Base-by-base conservation (phyloP, 2,329 filamentous ascomycete genomes). In the Metarhizium album region DNA sequence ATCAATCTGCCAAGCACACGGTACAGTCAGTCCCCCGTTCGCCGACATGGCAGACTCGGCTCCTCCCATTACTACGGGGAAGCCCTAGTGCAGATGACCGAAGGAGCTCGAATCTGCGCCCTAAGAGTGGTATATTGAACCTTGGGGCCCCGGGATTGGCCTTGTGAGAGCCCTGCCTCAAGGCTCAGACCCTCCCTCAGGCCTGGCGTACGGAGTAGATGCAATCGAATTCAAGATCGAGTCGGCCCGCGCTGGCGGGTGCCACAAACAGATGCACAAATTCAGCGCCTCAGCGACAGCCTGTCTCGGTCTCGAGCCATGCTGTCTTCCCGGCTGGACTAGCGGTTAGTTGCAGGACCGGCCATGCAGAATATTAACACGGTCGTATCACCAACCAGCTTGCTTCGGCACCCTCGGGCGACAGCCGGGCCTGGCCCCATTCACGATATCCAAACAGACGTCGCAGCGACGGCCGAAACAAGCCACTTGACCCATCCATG, bases 401-500 rank as follows among this genome's bases (percentile, higher is more conserved):
- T n/a, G n/a, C n/a, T 42, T 54, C 53, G 53, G 53, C 48, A 54
- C 43, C 51, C 42, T 54, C 50, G 53, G 53, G 53, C 53, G 53
- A 54, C 47, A 54, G 53, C 53, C 53, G 53, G 48, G 50, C 48
- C 20, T 8, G 29, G 33, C 23, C 35, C 45, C 47, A 18, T 18
- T 20, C 2, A n/a, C 8, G 24, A 42, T 18, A 27, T 48, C 46
- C 46, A 46, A 46, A 46, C 43, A 46, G 43, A 33, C 43, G 18
- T n/a, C 24, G 43, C 9, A 46, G 43, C 43, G 43, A 46, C 29
- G 43, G 43, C 43, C 43, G 43, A 46, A 22, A 46, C 43, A 46
- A 46, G 43, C 43, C 43, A 48, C 37, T 29, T 13, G 24, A 42
- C 22, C 35, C 46, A 42, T 37, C 37, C 29, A 18, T 23, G 46